Conservation (phyloP, 2,329 filamentous ascomycete species). For the Thelonectria rubi region DNA sequence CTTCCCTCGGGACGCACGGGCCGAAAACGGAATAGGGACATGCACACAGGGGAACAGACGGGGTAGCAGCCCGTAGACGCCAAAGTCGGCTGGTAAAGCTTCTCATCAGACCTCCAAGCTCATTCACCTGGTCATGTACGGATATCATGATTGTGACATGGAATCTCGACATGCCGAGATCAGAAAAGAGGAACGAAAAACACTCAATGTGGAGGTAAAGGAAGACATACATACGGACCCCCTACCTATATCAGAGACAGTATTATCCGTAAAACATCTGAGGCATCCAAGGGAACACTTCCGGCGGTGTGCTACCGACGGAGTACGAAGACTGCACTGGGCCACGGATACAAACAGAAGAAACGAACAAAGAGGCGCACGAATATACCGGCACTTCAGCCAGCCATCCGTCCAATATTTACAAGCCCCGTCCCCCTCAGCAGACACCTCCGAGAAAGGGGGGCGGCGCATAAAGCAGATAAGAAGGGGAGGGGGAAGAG, state of each 20-base stretch:
- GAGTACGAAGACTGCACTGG: background rate
- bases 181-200: background rate
- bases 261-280: background rate
- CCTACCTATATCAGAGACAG: background rate
- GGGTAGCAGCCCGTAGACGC: too few relatives aligned
- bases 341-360: background rate
- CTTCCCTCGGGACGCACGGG: slow-evolving; percentile 15
- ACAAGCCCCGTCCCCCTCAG: background rate
- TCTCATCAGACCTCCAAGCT: too few relatives aligned
- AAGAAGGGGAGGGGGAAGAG: slow-evolving; percentile 1
- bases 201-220: background rate
- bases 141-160: too few relatives aligned
- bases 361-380: background rate
- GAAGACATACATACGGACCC: background rate
- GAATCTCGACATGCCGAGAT: background rate
- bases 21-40: slow-evolving; percentile 15
- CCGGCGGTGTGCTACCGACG: background rate
- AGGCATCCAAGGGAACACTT: background rate
- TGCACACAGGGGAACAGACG: background rate
- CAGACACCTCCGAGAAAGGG: background rate
- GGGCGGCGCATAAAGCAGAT: background rate
- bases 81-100: too few relatives aligned
- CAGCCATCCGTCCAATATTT: background rate
- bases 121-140: too few relatives aligned
- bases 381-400: background rate